Evolutionary conservation across 73 alveolate genomes (phyloP).

Genomic region (Effrenium voratum): DNA sequence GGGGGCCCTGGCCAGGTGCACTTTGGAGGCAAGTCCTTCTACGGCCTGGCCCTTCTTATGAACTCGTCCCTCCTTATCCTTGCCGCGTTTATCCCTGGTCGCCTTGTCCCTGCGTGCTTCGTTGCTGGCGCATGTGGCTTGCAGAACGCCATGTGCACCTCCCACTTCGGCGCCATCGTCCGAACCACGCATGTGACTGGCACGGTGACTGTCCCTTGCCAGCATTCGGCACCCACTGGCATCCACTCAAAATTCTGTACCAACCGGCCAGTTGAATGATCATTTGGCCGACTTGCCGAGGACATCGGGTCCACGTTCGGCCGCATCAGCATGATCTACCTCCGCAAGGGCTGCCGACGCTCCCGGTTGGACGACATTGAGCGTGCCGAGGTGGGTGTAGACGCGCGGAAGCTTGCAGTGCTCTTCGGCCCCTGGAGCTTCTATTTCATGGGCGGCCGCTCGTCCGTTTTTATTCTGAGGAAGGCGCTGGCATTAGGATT

Average conservation of each 20-base stretch:
- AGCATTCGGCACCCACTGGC: too few relatives aligned
- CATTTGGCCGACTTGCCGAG: too few relatives aligned
- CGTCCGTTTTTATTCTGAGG: too few relatives aligned
- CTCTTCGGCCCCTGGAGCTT: constrained; percentile 70
- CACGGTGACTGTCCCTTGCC: constrained; percentile 13
- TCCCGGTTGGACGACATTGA: constrained; percentile 42
- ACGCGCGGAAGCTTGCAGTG: constrained; percentile 65
- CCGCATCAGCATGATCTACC: constrained; percentile 85
- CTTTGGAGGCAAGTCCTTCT: constrained; percentile 80
- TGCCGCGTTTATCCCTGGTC: constrained; percentile 70
- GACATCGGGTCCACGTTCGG: constrained; percentile 80
- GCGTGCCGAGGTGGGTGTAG: constrained; percentile 85
- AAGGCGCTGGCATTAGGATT: too few relatives aligned
- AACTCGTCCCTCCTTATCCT: constrained; percentile 43
- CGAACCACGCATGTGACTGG: constrained; percentile 65
- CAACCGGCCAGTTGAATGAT: too few relatives aligned
- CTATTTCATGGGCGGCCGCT: constrained; percentile 62
- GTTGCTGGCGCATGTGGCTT: constrained; percentile 77
- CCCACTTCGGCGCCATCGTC: constrained; percentile 73
- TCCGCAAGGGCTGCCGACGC: constrained; percentile 77
- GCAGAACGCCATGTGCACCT: constrained; percentile 89
- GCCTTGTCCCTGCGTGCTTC: constrained; percentile 60
- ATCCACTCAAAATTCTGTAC: too few relatives aligned
- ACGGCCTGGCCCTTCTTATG: constrained; percentile 72
- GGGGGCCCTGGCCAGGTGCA: too few relatives aligned